phyloP scores from a whole-genome alignment of 2,329 filamentous ascomycete genomes.

The Colletotrichum abscissum region DNA sequence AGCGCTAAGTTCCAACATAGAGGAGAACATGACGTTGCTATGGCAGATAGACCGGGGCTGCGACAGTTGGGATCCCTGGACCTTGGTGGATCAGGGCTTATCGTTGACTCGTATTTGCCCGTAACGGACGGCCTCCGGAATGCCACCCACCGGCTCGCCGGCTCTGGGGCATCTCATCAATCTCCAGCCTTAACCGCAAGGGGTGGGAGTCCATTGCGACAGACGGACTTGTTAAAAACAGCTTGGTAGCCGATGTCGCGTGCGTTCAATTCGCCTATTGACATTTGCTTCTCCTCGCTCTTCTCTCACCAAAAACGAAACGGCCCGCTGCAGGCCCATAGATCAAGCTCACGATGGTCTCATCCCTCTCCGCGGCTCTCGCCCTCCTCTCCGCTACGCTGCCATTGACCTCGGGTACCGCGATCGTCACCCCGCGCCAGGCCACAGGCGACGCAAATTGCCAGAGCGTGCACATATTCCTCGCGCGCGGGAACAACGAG shows the following conservation, averaged over 20 bases:
- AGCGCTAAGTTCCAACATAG: conserved; percentile 10
- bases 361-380: conserved; percentile 22
- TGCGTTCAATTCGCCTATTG: background rate
- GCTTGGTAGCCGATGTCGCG: background rate
- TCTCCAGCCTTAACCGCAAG: background rate
- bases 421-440: conserved; percentile 15
- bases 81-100: conserved; percentile 15
- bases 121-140: conserved; percentile 3
- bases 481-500: conserved; percentile 44
- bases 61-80: conserved; percentile 12
- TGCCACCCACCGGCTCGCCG: background rate
- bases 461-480: conserved; percentile 44
- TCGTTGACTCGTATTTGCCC: conserved; percentile 29
- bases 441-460: conserved; percentile 35
- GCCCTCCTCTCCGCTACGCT: background rate
- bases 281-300: background rate
- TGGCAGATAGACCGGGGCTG: conserved; percentile 5
- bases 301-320: background rate
- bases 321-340: background rate
- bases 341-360: conserved; percentile 5
- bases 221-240: background rate
- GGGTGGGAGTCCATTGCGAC: background rate
- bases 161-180: background rate
- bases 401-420: conserved; percentile 11
- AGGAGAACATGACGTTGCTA: conserved; percentile 20